Evolutionary conservation across 768 basidiomycete genomes (phyloP), one percentile per base, ranked within the genome.

Genomic region (Aureoboletus auriporus): DNA sequence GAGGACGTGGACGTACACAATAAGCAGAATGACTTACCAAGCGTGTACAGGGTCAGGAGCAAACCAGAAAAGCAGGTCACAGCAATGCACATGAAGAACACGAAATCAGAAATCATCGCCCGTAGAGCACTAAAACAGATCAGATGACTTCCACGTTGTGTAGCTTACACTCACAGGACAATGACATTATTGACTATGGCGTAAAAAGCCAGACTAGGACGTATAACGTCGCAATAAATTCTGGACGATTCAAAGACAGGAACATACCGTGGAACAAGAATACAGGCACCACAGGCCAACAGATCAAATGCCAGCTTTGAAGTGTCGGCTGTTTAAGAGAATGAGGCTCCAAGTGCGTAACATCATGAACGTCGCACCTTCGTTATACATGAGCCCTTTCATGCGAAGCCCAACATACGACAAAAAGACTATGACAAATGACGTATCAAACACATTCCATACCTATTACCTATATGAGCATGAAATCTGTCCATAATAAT

Each of bases 381-480:
- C 75, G 27, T 70, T 60, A 47, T 68, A 55, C 12, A 71, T 58
- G 12, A 93, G 69, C 0, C 88, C 91, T 54, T 78, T 76, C 42
- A 82, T 67, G 37, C 92, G 79, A 50, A 91, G 67, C 7, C 65
- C 74, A 3, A 86, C 61, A 63, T 89, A 95, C 7, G 72, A 73
- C 23, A 88, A 58, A 64, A 87, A 91, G 41, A 92, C 72, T 23
- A 80, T 50, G 51, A 83, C 75, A 62, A 90, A 90, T 0, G 78
- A 75, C 20, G 86, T 83, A 66, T 90, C 93, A 56, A 94, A 92
- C 6, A 82, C 84, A 61, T 93, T 94, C 93, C 93, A 95, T 54
- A 93, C 82, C 89, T 93, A 56, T 16, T 42, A 36, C 26, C 14
- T 9, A 42, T 44, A 26, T 30, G 39, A 39, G 44, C 46, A 46